Evolutionary conservation across 192 early-diverging fungal species (phyloP).

Genomic region (Umbelopsis ramanniana): DNA sequence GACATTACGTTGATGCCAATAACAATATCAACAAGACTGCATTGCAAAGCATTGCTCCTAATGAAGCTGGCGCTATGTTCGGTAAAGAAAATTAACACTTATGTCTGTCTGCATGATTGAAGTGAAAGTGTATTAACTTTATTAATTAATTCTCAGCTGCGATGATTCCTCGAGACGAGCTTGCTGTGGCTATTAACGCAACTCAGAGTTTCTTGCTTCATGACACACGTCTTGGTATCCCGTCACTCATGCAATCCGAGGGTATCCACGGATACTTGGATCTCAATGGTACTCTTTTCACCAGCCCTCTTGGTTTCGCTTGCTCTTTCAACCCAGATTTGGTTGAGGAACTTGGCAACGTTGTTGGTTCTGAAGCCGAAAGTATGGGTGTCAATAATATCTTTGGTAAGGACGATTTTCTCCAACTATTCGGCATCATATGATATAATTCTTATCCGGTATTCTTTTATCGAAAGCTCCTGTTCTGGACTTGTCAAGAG

Average conservation of each 20-base stretch:
- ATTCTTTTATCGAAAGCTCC: too few species aligned
- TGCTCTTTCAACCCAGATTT: constrained; percentile 23
- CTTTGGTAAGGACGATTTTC: too few species aligned
- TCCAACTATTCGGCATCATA: too few species aligned
- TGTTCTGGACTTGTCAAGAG: constrained; percentile 18
- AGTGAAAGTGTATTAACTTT: too few species aligned
- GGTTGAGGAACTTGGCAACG: background rate
- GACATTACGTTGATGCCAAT: background rate
- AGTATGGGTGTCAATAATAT: constrained; percentile 14
- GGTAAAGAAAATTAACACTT: background rate
- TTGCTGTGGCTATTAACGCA: constrained; percentile 4
- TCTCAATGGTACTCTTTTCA: constrained; percentile 7
- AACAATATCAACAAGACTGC: constrained; percentile 16
- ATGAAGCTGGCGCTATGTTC: background rate
- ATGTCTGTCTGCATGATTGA: too few species aligned
- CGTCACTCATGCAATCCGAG: constrained; percentile 19
- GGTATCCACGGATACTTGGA: constrained; percentile 21
- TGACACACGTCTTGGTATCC: constrained; percentile 19
- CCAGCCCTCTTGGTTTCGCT: constrained; percentile 14
- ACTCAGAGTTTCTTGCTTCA: constrained; percentile 5
- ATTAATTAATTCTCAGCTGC: background rate
- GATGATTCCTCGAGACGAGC: background rate
- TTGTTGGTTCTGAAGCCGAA: constrained; percentile 18
- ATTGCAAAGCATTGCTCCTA: background rate
- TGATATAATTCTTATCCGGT: too few species aligned